A percentile compares a stretch with the other conserved stretches of the same genome.
These are phyloP conservation scores for Periconia macrospinosa DNA, from an alignment of 2,329 filamentous ascomycete species.

Conservation along the genomic window DNA sequence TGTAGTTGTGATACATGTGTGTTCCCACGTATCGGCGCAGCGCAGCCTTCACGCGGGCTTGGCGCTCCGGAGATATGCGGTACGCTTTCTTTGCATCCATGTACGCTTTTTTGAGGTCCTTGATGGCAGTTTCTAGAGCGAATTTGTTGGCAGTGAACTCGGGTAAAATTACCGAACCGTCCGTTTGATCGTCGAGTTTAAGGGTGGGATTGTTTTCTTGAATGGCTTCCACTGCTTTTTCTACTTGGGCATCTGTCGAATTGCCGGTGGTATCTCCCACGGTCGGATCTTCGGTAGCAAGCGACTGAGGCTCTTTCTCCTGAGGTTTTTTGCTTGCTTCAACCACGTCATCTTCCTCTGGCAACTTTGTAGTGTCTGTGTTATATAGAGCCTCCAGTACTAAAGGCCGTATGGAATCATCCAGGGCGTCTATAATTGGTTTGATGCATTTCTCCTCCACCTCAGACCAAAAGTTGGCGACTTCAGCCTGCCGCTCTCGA, in stretches of 20 bases:
- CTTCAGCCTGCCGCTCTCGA: constrained; percentile 71
- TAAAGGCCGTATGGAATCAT: constrained; percentile 63
- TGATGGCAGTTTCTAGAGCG: constrained; percentile 48
- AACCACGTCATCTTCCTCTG: constrained; percentile 35
- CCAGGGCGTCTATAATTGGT: constrained; percentile 63
- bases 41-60: constrained; percentile 73
- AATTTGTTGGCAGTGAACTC: constrained; percentile 29
- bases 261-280: too few relatives aligned
- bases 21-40: constrained; percentile 80
- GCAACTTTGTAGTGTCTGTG: constrained; percentile 34
- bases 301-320: constrained; percentile 5
- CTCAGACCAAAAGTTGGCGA: constrained; percentile 78
- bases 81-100: constrained; percentile 81
- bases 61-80: constrained; percentile 72
- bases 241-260: constrained; percentile 27
- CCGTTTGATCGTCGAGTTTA: constrained; percentile 29
- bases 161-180: constrained; percentile 32
- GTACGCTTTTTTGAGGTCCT: constrained; percentile 75
- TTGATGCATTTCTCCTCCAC: constrained; percentile 81
- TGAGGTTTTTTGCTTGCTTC: constrained; percentile 31
- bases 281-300: constrained; percentile 8
- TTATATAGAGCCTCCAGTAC: constrained; percentile 64
- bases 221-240: constrained; percentile 26
- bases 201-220: constrained; percentile 28
- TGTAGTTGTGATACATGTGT: constrained; percentile 96